Conservation (phyloP, 169 alveolate genomes). For the Eimeria mitis region DNA sequence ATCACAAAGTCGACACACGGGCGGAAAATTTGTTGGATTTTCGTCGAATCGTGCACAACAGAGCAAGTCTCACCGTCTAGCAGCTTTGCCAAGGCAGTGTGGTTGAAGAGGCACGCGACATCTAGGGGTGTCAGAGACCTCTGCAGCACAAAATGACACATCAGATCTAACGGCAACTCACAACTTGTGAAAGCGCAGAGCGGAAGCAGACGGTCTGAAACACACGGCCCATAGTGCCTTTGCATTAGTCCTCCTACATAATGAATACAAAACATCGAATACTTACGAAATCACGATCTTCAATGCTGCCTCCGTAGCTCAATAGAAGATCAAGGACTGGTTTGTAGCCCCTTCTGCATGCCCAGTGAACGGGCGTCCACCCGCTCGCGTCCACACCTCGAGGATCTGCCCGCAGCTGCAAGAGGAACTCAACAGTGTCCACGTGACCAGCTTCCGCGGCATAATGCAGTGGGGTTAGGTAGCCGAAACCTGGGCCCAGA, state of each 20-base stretch:
- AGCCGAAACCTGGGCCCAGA: conserved; percentile 80
- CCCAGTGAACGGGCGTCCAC: conserved; percentile 83
- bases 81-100: conserved; percentile 54
- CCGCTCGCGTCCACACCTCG: conserved; percentile 77
- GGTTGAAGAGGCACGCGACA: conserved; percentile 61
- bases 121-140: conserved; percentile 67
- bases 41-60: neutral
- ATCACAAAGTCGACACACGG: conserved; percentile 11
- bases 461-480: conserved; percentile 75
- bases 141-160: conserved; percentile 39
- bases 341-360: conserved; percentile 64
- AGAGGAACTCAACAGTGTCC: conserved; percentile 59
- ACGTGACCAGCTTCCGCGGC: conserved; percentile 79
- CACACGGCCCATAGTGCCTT: neutral
- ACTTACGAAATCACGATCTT: conserved; percentile 69
- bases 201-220: neutral
- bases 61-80: conserved; percentile 38
- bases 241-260: neutral
- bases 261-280: neutral
- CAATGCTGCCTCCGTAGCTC: conserved; percentile 54
- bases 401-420: conserved; percentile 70
- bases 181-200: neutral
- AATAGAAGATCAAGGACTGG: conserved; percentile 29
- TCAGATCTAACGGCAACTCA: neutral
- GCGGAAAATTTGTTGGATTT: neutral